phyloP scores from a whole-genome alignment of 176 grass and related monocot genomes.

The Pharus latifolius region DNA sequence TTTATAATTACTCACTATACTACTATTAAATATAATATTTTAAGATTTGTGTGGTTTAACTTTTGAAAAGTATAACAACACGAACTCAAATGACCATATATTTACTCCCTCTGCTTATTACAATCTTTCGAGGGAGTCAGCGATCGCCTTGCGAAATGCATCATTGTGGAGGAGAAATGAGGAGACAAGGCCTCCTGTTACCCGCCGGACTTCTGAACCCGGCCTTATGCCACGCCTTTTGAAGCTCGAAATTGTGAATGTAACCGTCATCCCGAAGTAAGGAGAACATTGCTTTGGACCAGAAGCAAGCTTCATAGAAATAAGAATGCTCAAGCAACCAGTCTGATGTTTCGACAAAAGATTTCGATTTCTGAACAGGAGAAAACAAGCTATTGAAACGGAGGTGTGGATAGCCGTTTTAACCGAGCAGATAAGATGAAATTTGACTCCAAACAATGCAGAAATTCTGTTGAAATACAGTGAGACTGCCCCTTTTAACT shows the following conservation, averaged over 20 bases:
- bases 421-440: neutral
- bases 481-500: neutral
- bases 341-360: neutral
- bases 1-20: no score
- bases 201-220: slow-evolving; percentile 85
- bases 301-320: neutral
- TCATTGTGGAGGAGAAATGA: slow-evolving; percentile 85
- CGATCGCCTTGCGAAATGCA: slow-evolving; percentile 81
- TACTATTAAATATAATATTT: no score
- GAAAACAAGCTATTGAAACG: neutral
- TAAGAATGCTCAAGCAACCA: neutral
- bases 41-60: no score
- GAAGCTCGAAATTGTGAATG: slow-evolving; percentile 92
- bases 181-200: slow-evolving; percentile 80
- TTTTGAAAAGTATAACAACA: no score
- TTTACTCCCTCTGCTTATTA: neutral
- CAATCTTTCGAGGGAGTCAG: slow-evolving; percentile 67
- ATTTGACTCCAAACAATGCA: neutral
- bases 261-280: slow-evolving; percentile 82
- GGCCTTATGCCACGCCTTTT: slow-evolving; percentile 90
- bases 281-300: neutral
- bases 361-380: neutral
- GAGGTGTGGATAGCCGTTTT: neutral
- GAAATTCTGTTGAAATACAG: neutral
- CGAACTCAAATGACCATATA: no score